Percentiles rank a stretch among this genome's conserved stretches.
Evolutionary conservation across 2,329 filamentous ascomycete genomes (phyloP).

Genomic region (Didymella pomorum): DNA sequence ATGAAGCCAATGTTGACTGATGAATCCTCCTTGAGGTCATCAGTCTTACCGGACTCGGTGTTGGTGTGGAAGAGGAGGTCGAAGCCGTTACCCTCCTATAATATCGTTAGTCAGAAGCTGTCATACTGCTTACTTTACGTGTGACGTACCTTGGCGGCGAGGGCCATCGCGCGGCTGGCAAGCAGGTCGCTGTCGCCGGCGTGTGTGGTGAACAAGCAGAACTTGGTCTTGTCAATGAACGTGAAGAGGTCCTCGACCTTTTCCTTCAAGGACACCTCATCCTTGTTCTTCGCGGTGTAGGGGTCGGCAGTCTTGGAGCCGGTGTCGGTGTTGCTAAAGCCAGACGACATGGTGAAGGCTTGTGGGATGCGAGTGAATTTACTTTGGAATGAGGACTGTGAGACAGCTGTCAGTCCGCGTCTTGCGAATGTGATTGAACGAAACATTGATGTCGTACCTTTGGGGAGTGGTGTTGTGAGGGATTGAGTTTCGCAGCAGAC

Average conservation of each 20-base stretch:
- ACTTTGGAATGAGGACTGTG: conserved; percentile 26
- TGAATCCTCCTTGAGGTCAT: conserved; percentile 76
- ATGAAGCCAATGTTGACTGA: conserved; percentile 85
- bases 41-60: conserved; percentile 86
- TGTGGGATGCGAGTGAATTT: conserved; percentile 19
- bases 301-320: conserved; percentile 68
- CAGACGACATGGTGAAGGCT: conserved; percentile 44
- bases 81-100: conserved; percentile 76
- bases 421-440: conserved; percentile 17
- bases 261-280: conserved; percentile 73
- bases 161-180: conserved; percentile 84
- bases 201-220: conserved; percentile 87
- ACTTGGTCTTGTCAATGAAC: conserved; percentile 79
- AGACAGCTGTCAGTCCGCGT: conserved; percentile 30
- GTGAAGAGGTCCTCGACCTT: conserved; percentile 77
- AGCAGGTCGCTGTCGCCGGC: conserved; percentile 70
- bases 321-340: conserved; percentile 52
- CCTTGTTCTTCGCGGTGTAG: conserved; percentile 78
- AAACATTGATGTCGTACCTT: conserved; percentile 24
- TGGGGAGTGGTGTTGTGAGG: conserved; percentile 12
- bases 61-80: conserved; percentile 93
- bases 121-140: background rate
- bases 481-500: conserved; percentile 1
- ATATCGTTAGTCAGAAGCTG: conserved; percentile 19
- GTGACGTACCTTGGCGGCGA: conserved; percentile 73